Evolutionary conservation across 1,139 yeast species (phyloP).

Genomic region (Suhomyces maxii): DNA sequence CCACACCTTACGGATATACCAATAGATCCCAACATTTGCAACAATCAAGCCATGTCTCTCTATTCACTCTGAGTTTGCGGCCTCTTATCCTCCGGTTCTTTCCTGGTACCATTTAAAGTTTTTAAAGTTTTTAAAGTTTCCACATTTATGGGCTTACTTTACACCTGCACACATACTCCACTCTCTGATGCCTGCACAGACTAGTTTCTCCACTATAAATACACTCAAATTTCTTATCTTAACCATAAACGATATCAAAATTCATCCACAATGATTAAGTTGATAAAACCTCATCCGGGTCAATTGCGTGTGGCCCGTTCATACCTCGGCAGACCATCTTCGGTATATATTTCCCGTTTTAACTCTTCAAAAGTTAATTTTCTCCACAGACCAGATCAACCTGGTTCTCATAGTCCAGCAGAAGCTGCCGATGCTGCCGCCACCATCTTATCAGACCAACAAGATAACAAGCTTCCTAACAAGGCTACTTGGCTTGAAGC

Average conservation of each 20-base stretch:
- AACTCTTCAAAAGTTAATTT: slow-evolving; percentile 16
- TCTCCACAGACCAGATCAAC: slow-evolving; percentile 42
- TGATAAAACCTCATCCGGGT: not conserved
- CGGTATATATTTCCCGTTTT: slow-evolving; percentile 1
- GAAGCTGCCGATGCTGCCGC: slow-evolving; percentile 72
- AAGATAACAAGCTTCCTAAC: slow-evolving; percentile 44
- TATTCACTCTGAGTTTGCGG: not conserved
- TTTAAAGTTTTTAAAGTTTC: too few relatives aligned
- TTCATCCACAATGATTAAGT: slow-evolving; percentile 1
- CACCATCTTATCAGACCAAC: slow-evolving; percentile 56
- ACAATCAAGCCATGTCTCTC: not conserved
- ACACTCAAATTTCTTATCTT: not conserved
- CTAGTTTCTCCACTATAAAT: not conserved
- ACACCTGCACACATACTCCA: not conserved
- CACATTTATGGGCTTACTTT: not conserved
- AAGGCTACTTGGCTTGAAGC: slow-evolving; percentile 86
- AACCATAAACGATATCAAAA: not conserved
- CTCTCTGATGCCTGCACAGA: not conserved
- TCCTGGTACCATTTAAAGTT: not conserved
- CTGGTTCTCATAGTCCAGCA: slow-evolving; percentile 45
- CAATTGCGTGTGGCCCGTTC: not conserved
- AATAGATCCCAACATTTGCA: not conserved
- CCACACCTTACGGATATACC: not conserved
- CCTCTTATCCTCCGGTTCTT: not conserved
- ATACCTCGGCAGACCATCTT: not conserved